Base-by-base conservation (phyloP, 73 alveolate species). In the Effrenium voratum region DNA sequence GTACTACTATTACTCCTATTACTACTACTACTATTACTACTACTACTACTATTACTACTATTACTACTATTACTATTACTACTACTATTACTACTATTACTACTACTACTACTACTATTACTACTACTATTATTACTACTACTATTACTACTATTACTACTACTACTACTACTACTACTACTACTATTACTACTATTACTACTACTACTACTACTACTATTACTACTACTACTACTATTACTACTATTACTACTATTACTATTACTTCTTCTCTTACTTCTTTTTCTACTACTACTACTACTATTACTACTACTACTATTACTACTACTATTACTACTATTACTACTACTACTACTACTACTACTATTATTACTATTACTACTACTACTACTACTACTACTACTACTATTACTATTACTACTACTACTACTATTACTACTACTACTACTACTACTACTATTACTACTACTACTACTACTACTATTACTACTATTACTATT, bases 151-250 rank as follows among this genome's bases (percentile, higher is more conserved):
- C 75, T 60, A 60, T 38, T 60, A 60, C 75, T 60, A 60, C 75
- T 60, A 60, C 75, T 60, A 60, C 34, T 60, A 60, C 75, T 60
- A 60, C 34, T 60, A 60, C 34, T 60, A 5, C 34, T 60, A 60
- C 75, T 60, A 60, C 34, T 60, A 60, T 38, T 60, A 60, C 34
- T 60, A 60, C 75, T 60, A 60, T 38, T 60, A 60, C 75, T 60
- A 60, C 75, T 60, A 60, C 75, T 60, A 60, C 75, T 60, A 60
- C 75, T 60, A 60, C 75, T 60, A 60, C 75, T 60, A 60, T 38
- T 60, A 60, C 75, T 60, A 60, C 75, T 60, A 60, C 75, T 60
- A 60, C 75, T 60, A 60, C 75, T 60, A 60, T 38, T 60, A 60
- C 75, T 60, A 60, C 75, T 60, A 60, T 38, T 60, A 60, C 75